Evolutionary conservation across 129 eudicot species (phyloP), one percentile per base, ranked within the genome.

Genomic region (Artemisia annua): DNA sequence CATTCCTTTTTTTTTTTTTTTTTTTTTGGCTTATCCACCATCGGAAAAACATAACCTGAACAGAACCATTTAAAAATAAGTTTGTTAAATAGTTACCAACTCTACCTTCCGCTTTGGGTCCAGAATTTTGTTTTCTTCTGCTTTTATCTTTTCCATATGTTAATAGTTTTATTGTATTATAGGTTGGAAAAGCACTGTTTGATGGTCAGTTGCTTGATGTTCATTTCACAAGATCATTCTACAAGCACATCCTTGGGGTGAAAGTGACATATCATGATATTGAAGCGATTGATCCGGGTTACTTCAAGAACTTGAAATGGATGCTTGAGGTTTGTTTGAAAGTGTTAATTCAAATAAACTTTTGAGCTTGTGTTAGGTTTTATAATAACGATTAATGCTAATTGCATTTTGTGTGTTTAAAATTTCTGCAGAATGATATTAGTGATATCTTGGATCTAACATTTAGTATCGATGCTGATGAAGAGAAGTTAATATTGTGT

Each of bases 221-320:
- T 53, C 97, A 95, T 79, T 95, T 95, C 83, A 95, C 99, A 9
- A 84, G 99, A 75, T 95, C 99, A 59, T 95, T 95, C 63, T 95
- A 95, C 86, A 95, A 95, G 88, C 99, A 95, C 72, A 95, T 95
- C 44, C 91, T 95, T 63, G 99, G 99, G 57, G 96, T 78, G 15
- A 95, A 95, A 88, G 99, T 95, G 62, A 95, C 99, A 0, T 95
- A 95, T 77, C 99, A 95, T 85, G 99, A 95, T 77, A 95, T 95
- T 54, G 99, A 95, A 82, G 99, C 99, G 11, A 91, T 95, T 17
- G 99, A 95, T 79, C 99, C 99, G 7, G 96, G 85, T 80, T 95
- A 95, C 82, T 95, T 88, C 79, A 95, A 95, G 86, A 95, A 91
- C 77, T 77, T 95, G 81, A 90, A 90, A 80, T 95, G 99, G 99